phyloP scores from a whole-genome alignment of 495 filamentous ascomycete genomes.

The Symbiotaphrina buchneri region DNA sequence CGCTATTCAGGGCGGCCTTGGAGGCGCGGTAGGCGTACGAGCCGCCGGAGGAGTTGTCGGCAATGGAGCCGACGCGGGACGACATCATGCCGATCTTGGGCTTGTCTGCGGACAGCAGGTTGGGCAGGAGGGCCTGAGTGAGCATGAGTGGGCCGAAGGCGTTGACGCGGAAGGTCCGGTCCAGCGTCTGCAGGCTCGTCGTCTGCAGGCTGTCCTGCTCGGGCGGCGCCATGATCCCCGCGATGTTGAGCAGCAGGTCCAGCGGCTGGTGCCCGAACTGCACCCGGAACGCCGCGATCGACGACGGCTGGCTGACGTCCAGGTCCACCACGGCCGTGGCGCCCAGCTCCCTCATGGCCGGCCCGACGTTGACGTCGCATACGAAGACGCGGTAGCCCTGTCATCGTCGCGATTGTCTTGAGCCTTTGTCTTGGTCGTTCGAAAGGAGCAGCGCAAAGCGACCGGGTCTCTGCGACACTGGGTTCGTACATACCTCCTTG shows the following conservation, averaged over 20 bases:
- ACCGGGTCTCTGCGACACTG: no score
- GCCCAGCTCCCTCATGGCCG: neutral
- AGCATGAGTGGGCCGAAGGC: constrained; percentile 15
- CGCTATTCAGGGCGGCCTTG: constrained; percentile 30
- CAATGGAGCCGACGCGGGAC: constrained; percentile 17
- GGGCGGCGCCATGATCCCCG: constrained; percentile 11
- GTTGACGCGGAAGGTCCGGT: constrained; percentile 12
- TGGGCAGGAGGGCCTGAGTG: constrained; percentile 16
- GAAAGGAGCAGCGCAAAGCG: no score
- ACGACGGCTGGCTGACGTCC: constrained; percentile 6
- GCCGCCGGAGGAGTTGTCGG: constrained; percentile 36
- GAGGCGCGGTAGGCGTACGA: constrained; percentile 58
- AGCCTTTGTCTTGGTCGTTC: no score
- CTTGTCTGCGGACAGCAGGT: constrained; percentile 6
- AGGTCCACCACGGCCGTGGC: neutral
- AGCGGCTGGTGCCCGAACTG: constrained; percentile 7
- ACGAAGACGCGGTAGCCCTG: no score
- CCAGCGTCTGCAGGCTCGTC: constrained; percentile 5
- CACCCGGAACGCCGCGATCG: constrained; percentile 9
- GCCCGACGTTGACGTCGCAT: neutral
- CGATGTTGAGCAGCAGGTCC: constrained; percentile 14
- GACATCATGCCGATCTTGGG: constrained; percentile 13
- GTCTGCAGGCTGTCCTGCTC: constrained; percentile 8
- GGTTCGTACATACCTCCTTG: neutral
- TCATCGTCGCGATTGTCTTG: no score